Percentiles rank a stretch among this genome's conserved stretches.
These are phyloP conservation scores for Rhizopogon rudus DNA, from an alignment of 768 basidiomycete genomes.

Conservation along the genomic window DNA sequence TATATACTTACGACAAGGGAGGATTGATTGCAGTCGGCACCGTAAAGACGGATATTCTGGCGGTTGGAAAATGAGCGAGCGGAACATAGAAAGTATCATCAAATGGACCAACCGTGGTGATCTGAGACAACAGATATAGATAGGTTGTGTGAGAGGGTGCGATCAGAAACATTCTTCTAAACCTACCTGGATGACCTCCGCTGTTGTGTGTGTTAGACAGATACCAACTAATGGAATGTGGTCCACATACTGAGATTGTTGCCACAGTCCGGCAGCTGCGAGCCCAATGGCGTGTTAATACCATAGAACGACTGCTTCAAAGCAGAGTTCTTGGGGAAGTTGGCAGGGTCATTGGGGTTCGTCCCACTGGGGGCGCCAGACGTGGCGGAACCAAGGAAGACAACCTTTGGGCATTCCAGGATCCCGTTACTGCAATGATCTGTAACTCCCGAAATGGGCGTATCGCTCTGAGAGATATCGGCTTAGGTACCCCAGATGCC, in stretches of 20 bases:
- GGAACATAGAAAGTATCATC: neutral
- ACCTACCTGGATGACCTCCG: slow-evolving; percentile 61
- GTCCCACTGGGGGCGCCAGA: slow-evolving; percentile 20
- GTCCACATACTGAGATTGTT: slow-evolving; percentile 35
- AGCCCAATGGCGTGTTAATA: slow-evolving; percentile 74
- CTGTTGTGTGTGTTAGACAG: slow-evolving; percentile 19
- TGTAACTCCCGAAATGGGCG: neutral
- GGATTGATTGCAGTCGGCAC: slow-evolving; percentile 82
- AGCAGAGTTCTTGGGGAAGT: slow-evolving; percentile 63
- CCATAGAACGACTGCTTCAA: slow-evolving; percentile 80
- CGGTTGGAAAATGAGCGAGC: neutral
- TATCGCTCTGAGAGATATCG: neutral
- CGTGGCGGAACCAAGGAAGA: slow-evolving; percentile 15
- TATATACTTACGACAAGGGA: slow-evolving; percentile 55
- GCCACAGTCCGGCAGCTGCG: slow-evolving; percentile 69
- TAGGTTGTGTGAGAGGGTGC: slow-evolving; percentile 5
- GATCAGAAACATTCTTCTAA: neutral
- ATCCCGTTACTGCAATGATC: slow-evolving; percentile 2
- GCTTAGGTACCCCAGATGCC: slow-evolving; percentile 4
- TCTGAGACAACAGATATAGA: slow-evolving; percentile 71
- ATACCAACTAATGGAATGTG: neutral
- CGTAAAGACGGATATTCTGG: slow-evolving; percentile 74
- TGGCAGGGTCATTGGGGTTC: slow-evolving; percentile 67
- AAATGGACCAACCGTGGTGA: slow-evolving; percentile 48
- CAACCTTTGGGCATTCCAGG: slow-evolving; percentile 5